phyloP scores from a whole-genome alignment of 176 grass and related monocot species.

The Calamus simplicifolius region DNA sequence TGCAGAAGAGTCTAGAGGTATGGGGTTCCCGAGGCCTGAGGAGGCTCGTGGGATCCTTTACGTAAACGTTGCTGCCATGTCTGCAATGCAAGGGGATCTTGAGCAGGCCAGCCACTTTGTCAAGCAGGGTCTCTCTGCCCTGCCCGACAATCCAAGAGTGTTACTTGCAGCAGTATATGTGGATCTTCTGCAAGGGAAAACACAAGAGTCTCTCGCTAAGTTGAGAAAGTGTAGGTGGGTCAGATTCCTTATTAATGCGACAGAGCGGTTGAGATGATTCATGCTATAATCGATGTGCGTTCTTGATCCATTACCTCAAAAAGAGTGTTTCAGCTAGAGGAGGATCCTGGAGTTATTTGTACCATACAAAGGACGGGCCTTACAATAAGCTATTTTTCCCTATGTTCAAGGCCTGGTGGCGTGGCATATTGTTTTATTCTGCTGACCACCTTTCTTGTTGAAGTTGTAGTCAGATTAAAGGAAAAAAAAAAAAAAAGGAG shows the following conservation, averaged over 20 bases:
- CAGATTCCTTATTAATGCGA: slow-evolving; percentile 46
- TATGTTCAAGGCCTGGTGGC: not conserved
- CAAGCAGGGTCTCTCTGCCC: slow-evolving; percentile 33
- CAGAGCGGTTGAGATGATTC: slow-evolving; percentile 20
- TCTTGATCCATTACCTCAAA: not conserved
- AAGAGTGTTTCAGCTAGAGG: not conserved
- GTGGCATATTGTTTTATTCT: slow-evolving; percentile 1
- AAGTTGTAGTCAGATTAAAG: not conserved
- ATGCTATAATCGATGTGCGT: not conserved
- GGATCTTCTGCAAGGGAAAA: slow-evolving; percentile 70
- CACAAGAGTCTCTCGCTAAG: slow-evolving; percentile 56
- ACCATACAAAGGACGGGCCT: slow-evolving; percentile 17
- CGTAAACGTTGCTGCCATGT: slow-evolving; percentile 57
- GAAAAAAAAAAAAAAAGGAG: not conserved
- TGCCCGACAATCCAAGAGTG: slow-evolving; percentile 62
- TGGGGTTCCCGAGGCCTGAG: slow-evolving; percentile 38
- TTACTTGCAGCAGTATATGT: slow-evolving; percentile 68
- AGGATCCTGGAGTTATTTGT: not conserved
- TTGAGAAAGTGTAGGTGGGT: slow-evolving; percentile 71
- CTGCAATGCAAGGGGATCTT: slow-evolving; percentile 58
- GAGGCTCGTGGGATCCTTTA: slow-evolving; percentile 59
- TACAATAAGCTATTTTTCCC: slow-evolving; percentile 18
- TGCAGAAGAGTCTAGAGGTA: slow-evolving; percentile 32
- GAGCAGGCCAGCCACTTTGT: slow-evolving; percentile 56
- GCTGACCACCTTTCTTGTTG: not conserved